Conservation (phyloP, 768 basidiomycete genomes). For the Cystobasidium ongulense region DNA sequence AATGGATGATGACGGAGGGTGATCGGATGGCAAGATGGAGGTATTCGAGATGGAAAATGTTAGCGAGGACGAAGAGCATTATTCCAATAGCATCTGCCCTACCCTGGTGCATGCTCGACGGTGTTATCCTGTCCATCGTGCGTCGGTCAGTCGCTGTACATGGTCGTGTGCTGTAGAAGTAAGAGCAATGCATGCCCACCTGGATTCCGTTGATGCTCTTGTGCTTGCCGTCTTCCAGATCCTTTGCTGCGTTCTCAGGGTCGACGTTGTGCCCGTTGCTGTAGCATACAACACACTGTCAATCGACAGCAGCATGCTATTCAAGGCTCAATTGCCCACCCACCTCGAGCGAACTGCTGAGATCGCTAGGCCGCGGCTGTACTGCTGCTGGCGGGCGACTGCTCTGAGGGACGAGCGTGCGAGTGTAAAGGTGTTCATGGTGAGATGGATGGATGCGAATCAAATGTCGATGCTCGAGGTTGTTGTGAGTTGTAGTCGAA, state of each 20-base stretch:
- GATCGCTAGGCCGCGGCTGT: not conserved
- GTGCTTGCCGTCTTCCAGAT: conserved; percentile 25
- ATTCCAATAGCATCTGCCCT: not conserved
- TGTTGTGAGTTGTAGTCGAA: not conserved
- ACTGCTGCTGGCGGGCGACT: not conserved
- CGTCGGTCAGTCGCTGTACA: not conserved
- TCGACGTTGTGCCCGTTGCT: conserved; percentile 13
- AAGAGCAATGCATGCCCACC: not conserved
- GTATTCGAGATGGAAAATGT: not conserved
- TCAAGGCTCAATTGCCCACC: not conserved
- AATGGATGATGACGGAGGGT: not conserved
- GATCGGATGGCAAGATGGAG: not conserved
- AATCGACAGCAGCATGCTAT: not conserved
- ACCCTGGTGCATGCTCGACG: conserved; percentile 16
- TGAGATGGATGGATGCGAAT: too few species aligned
- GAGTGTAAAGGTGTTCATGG: not conserved
- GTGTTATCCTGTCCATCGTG: not conserved
- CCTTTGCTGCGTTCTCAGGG: conserved; percentile 29
- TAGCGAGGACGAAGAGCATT: not conserved
- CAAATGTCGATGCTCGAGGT: too few species aligned
- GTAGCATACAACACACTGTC: not conserved
- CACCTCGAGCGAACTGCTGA: not conserved
- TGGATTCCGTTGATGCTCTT: conserved; percentile 13
- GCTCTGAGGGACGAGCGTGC: conserved; percentile 3
- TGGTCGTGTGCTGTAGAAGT: not conserved